phyloP scores from a whole-genome alignment of 2,329 filamentous ascomycete genomes.

The Monosporascus cannonballus region DNA sequence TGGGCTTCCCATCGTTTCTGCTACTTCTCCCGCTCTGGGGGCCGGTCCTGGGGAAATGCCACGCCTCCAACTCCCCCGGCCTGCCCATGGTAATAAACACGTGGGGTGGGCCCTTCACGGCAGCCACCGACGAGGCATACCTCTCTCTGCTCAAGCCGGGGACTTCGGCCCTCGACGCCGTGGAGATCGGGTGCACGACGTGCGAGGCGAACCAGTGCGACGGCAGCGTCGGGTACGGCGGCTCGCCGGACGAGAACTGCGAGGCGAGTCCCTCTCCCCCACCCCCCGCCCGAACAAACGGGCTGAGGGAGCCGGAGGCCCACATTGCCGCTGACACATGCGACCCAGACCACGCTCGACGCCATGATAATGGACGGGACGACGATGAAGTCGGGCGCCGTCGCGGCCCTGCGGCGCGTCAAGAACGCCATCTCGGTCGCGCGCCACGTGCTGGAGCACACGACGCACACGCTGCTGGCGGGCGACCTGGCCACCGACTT shows the following conservation, averaged over 20 bases:
- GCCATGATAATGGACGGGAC: constrained; percentile 53
- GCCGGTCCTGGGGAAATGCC: not conserved
- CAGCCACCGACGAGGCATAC: constrained; percentile 46
- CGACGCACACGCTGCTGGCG: constrained; percentile 44
- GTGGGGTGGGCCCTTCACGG: constrained; percentile 46
- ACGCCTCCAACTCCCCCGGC: constrained; percentile 25
- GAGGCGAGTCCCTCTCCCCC: constrained; percentile 25
- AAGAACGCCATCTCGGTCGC: constrained; percentile 44
- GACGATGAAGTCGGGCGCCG: constrained; percentile 47
- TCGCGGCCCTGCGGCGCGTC: constrained; percentile 44
- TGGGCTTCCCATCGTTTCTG: not conserved
- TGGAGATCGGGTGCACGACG: constrained; percentile 43
- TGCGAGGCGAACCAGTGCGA: constrained; percentile 50
- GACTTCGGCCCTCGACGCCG: constrained; percentile 41
- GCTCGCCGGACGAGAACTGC: constrained; percentile 49
- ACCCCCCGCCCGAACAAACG: too few relatives aligned
- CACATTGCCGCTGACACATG: not conserved
- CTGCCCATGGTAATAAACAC: constrained; percentile 49
- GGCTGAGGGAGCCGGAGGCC: too few relatives aligned
- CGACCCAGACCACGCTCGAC: constrained; percentile 44
- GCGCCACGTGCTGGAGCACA: constrained; percentile 43
- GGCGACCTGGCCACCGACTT: constrained; percentile 50
- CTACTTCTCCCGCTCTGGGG: constrained; percentile 8
- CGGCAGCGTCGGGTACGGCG: constrained; percentile 48
- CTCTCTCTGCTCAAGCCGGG: constrained; percentile 25